These are phyloP conservation scores for Purshia tridentata DNA, from an alignment of 306 rosid species.

Conservation along the genomic window DNA sequence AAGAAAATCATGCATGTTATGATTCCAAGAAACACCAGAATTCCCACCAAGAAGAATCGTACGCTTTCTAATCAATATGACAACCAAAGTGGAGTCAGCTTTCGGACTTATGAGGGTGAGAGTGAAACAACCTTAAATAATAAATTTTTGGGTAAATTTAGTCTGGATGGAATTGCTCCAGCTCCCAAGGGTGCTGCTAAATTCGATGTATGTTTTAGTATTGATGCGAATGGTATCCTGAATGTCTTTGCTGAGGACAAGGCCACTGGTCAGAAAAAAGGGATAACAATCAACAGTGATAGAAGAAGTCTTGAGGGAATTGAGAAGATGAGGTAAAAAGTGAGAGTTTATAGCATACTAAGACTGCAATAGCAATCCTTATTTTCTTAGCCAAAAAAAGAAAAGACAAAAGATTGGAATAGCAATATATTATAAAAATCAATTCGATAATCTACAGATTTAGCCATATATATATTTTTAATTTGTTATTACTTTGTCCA, in stretches of 20 bases:
- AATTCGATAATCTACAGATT: no score
- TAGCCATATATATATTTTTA: no score
- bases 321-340: not conserved
- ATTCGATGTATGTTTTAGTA: not conserved
- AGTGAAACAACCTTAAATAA: not conserved
- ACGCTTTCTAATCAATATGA: fast-evolving
- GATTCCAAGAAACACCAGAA: not conserved
- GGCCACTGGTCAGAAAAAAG: not conserved
- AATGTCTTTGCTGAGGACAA: not conserved
- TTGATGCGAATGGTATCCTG: not conserved
- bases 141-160: not conserved
- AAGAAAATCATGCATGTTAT: not conserved
- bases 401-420: no score
- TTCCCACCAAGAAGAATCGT: not conserved
- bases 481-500: no score
- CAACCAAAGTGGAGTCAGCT: not conserved
- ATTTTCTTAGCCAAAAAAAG: no score
- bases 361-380: no score
- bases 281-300: not conserved
- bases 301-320: not conserved
- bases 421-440: no score
- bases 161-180: not conserved
- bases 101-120: not conserved
- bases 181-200: not conserved
- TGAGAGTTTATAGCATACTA: no score